Percentiles rank a stretch among this genome's conserved stretches.
Evolutionary conservation across 805 yeast species (phyloP).

Genomic region (Ogataea philodendri): DNA sequence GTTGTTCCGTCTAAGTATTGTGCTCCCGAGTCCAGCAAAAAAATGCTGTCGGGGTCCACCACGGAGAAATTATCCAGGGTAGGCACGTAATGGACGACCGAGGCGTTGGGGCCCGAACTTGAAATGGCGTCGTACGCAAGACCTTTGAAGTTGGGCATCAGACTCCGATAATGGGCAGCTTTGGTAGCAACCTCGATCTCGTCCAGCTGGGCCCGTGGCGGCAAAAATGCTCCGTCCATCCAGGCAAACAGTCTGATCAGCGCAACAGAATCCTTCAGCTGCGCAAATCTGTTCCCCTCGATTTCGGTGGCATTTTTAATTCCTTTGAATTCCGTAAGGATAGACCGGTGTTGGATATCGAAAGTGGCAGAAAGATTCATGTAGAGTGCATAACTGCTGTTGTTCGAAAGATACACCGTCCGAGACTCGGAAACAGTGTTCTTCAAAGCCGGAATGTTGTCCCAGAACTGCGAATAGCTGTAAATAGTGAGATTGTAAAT

Average conservation of each 20-base stretch:
- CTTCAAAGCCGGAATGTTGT: conserved; percentile 40
- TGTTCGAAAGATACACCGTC: conserved; percentile 24
- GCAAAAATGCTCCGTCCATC: conserved; percentile 57
- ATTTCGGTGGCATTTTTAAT: conserved; percentile 74
- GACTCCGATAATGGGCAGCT: conserved; percentile 46
- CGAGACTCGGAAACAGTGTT: conserved; percentile 2
- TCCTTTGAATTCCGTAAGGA: conserved; percentile 62
- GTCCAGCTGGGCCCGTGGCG: conserved; percentile 38
- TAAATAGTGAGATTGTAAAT: conserved; percentile 38
- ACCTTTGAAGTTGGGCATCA: conserved; percentile 52
- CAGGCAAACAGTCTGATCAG: conserved; percentile 74
- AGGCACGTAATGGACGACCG: conserved; percentile 76
- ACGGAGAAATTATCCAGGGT: conserved; percentile 52
- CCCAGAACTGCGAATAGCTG: conserved; percentile 59
- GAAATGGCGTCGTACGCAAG: conserved; percentile 76
- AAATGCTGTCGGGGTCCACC: conserved; percentile 66
- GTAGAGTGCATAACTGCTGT: conserved; percentile 31
- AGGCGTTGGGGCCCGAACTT: conserved; percentile 72
- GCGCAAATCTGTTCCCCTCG: conserved; percentile 70
- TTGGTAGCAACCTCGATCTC: conserved; percentile 60
- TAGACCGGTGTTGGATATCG: conserved; percentile 25
- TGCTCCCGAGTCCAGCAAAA: conserved; percentile 85
- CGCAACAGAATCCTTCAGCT: conserved; percentile 79
- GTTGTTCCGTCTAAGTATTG: conserved; percentile 95
- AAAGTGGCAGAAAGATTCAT: conserved; percentile 27